A percentile compares a stretch with the other conserved stretches of the same genome.
These are phyloP conservation scores for Stygiomarasmius scandens DNA, from an alignment of 1,284 basidiomycete species.

Conservation along the genomic window DNA sequence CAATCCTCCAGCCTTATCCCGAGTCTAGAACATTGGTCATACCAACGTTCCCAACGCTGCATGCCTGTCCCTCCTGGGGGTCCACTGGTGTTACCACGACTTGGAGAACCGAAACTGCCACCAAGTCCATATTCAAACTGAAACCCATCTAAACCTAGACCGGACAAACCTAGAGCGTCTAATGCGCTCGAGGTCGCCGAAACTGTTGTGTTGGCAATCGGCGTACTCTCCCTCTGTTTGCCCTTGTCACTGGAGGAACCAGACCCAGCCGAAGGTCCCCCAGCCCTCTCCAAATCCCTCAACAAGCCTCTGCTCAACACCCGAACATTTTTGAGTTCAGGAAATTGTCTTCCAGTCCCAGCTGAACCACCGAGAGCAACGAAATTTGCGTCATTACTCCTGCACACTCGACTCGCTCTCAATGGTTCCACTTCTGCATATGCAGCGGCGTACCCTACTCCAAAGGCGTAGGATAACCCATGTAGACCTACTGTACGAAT, in stretches of 20 bases:
- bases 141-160: background rate
- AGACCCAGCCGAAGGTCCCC: slow-evolving; percentile 37
- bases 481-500: slow-evolving; percentile 70
- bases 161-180: background rate
- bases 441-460: slow-evolving; percentile 51
- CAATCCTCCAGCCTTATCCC: slow-evolving; percentile 67
- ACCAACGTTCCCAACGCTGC: slow-evolving; percentile 74
- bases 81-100: background rate
- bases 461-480: slow-evolving; percentile 68
- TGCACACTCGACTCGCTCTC: slow-evolving; percentile 47
- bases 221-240: background rate
- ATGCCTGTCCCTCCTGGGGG: slow-evolving; percentile 36
- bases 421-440: slow-evolving; percentile 46
- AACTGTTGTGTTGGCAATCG: background rate
- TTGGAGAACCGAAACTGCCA: background rate
- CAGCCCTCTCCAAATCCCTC: slow-evolving; percentile 54
- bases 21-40: slow-evolving; percentile 48
- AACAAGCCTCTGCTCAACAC: slow-evolving; percentile 58
- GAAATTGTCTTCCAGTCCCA: slow-evolving; percentile 48
- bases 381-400: slow-evolving; percentile 68
- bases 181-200: background rate
- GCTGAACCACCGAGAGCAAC: slow-evolving; percentile 44
- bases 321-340: slow-evolving; percentile 57
- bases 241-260: background rate
- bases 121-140: background rate